phyloP scores from a whole-genome alignment of 768 basidiomycete genomes.

The Phanerodontia chrysosporium region DNA sequence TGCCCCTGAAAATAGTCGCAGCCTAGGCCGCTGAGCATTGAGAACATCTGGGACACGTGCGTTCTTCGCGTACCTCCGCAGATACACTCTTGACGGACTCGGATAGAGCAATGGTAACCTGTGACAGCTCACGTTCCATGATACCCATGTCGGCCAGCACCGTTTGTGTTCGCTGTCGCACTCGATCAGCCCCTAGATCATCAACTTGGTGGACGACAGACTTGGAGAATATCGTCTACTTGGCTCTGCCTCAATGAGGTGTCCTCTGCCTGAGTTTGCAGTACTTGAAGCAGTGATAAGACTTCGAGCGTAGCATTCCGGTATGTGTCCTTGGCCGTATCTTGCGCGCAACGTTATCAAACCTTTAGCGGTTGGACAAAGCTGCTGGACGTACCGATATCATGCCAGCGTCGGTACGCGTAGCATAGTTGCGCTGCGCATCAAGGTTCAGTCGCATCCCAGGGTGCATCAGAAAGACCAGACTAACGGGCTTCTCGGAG shows the following conservation, averaged over 20 bases:
- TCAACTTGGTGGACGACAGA: neutral
- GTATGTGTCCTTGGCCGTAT: conserved; percentile 63
- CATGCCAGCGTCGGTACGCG: conserved; percentile 69
- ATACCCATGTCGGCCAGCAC: neutral
- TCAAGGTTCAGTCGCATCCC: neutral
- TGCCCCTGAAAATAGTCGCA: neutral
- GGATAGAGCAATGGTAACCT: neutral
- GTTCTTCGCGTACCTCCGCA: neutral
- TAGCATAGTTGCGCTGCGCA: conserved; percentile 67
- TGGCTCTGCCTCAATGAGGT: conserved; percentile 24
- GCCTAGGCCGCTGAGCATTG: neutral
- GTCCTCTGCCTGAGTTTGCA: conserved; percentile 41
- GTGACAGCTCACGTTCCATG: neutral
- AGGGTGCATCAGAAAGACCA: neutral
- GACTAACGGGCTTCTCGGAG: conserved; percentile 71
- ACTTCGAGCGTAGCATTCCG: conserved; percentile 61
- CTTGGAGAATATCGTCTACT: conserved; percentile 25
- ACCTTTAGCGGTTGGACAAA: neutral
- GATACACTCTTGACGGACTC: neutral
- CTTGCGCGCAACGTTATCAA: conserved; percentile 28
- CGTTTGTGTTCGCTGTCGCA: neutral
- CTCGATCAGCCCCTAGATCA: neutral
- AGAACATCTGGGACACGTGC: neutral
- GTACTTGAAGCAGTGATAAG: conserved; percentile 40
- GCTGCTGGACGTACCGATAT: conserved; percentile 52